Percentiles rank a stretch among this genome's conserved stretches.
Evolutionary conservation across 225 moss, liverwort and hornwort species (phyloP).

Genomic region (Climacium dendroides): DNA sequence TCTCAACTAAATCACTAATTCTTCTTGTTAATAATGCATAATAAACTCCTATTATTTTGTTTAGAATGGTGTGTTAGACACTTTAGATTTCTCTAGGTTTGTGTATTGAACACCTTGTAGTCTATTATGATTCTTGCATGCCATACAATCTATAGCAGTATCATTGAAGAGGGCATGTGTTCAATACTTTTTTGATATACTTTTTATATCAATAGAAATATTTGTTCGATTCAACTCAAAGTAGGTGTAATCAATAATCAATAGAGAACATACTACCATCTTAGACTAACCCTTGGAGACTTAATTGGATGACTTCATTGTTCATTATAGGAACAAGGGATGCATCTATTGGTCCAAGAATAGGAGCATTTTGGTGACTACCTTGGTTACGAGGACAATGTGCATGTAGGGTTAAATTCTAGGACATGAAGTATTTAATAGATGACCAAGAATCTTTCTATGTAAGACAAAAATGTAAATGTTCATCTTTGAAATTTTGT

Average conservation of each 20-base stretch:
- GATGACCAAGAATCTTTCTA: background rate
- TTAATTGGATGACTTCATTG: background rate
- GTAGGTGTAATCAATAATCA: background rate
- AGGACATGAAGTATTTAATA: background rate
- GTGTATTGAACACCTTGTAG: background rate
- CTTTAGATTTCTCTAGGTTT: background rate
- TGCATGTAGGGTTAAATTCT: rapidly evolving
- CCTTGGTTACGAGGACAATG: rapidly evolving
- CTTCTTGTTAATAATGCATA: background rate
- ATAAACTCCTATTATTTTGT: too few relatives aligned
- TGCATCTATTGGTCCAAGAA: background rate
- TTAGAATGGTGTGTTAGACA: too few relatives aligned
- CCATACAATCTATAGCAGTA: background rate
- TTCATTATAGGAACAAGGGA: background rate
- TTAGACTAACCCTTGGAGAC: rapidly evolving
- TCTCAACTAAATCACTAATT: background rate
- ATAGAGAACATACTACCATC: background rate
- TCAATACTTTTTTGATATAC: too few relatives aligned
- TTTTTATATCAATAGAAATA: background rate
- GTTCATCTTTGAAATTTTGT: background rate
- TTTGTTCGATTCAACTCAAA: background rate
- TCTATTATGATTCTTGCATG: background rate
- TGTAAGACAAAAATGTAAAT: rapidly evolving
- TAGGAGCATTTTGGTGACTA: background rate
- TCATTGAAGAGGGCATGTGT: too few relatives aligned